A percentile compares a stretch with the other conserved stretches of the same genome.
These are phyloP conservation scores for Hemerocallis citrina DNA, from an alignment of 106 monocot genomes.

Conservation along the genomic window DNA sequence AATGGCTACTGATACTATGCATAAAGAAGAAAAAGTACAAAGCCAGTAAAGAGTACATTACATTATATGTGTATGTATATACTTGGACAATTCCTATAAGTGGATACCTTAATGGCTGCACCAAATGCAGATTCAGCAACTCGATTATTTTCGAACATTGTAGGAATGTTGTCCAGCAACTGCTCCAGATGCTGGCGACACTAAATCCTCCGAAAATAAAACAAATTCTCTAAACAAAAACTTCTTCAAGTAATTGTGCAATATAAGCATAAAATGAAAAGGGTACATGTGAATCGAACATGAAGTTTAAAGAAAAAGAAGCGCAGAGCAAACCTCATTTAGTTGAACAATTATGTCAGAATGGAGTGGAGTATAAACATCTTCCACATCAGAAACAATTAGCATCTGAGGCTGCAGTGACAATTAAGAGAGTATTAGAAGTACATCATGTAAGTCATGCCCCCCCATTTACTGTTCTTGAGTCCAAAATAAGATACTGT, in stretches of 20 bases:
- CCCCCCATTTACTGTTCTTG: no score
- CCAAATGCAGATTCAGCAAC: constrained; percentile 95
- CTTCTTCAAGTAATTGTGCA: background rate
- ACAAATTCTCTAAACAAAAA: constrained; percentile 16
- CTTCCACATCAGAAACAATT: constrained; percentile 94
- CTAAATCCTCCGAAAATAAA: constrained; percentile 36
- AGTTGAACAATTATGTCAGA: constrained; percentile 80
- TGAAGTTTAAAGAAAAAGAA: background rate
- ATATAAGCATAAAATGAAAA: background rate
- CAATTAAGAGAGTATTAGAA: background rate
- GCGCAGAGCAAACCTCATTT: constrained; percentile 55
- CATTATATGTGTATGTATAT: no score
- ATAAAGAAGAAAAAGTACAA: background rate
- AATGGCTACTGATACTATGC: background rate
- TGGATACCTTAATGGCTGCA: constrained; percentile 84
- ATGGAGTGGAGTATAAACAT: constrained; percentile 94
- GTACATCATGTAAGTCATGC: no score
- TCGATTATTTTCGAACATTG: constrained; percentile 81
- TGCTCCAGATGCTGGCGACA: constrained; percentile 89
- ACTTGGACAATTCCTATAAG: background rate
- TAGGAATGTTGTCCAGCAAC: constrained; percentile 85
- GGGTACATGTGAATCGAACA: background rate
- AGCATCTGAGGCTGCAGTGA: constrained; percentile 86
- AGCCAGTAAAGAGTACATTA: no score
- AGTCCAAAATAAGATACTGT: no score